Conservation (phyloP, 1,284 basidiomycete genomes). For the Apiotrichum domesticum region DNA sequence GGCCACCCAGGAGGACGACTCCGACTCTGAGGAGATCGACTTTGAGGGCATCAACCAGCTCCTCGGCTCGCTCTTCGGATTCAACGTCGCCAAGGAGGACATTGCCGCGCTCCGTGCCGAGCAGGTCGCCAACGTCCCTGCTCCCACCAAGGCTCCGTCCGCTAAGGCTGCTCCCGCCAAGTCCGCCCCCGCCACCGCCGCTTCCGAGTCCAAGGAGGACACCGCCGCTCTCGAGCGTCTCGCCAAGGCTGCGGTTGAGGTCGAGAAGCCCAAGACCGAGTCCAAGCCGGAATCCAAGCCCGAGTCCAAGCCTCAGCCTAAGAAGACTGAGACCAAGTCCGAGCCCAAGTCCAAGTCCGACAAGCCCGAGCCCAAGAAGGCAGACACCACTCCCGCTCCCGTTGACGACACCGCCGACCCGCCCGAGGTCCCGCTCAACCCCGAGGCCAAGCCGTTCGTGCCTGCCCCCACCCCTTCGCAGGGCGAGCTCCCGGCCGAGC, state of each 20-base stretch:
- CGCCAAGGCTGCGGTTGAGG: background rate
- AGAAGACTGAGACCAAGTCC: no score
- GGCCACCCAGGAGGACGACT: constrained; percentile 2
- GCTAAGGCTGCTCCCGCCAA: background rate
- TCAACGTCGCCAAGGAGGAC: constrained; percentile 24
- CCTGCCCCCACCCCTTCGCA: constrained; percentile 1
- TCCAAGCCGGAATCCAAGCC: background rate
- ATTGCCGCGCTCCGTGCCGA: background rate
- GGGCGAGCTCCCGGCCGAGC: constrained; percentile 24
- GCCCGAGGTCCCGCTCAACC: constrained; percentile 1
- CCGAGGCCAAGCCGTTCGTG: background rate
- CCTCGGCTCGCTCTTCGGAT: constrained; percentile 35
- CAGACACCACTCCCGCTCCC: background rate
- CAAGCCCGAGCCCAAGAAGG: background rate
- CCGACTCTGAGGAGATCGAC: constrained; percentile 10
- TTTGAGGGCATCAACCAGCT: constrained; percentile 30
- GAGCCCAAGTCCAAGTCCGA: no score
- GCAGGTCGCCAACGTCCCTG: constrained; percentile 1
- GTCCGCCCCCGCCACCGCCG: background rate
- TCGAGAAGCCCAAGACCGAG: background rate
- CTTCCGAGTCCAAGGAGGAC: background rate
- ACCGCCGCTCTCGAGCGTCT: no score
- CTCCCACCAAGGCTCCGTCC: background rate
- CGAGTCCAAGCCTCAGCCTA: background rate
- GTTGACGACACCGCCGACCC: background rate